Conservation (phyloP, 495 filamentous ascomycete genomes). For the Penicillium turbatum region DNA sequence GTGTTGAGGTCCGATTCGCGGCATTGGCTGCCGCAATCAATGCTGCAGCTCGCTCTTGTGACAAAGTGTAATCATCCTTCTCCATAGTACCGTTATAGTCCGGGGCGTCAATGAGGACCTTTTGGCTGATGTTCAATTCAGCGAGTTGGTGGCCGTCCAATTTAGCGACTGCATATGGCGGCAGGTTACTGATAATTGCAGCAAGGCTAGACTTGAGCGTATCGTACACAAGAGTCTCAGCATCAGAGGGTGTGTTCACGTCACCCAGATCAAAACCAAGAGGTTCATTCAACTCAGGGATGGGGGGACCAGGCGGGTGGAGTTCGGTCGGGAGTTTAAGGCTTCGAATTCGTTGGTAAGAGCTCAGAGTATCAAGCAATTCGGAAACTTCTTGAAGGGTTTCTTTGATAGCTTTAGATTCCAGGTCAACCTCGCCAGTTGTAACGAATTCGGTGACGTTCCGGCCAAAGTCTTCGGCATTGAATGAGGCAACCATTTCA, state of each 20-base stretch:
- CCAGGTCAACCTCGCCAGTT: conserved; percentile 37
- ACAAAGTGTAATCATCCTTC: conserved; percentile 62
- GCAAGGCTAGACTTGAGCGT: conserved; percentile 67
- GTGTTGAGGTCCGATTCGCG: conserved; percentile 33
- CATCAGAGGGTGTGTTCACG: conserved; percentile 50
- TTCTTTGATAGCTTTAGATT: conserved; percentile 63
- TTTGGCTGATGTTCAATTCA: conserved; percentile 78
- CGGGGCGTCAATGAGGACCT: conserved; percentile 64
- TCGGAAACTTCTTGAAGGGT: conserved; percentile 76
- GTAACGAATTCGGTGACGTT: conserved; percentile 39
- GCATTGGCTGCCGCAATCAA: conserved; percentile 25
- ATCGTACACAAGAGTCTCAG: conserved; percentile 71
- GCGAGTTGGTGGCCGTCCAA: conserved; percentile 78
- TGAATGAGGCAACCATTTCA: conserved; percentile 49
- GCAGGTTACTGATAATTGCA: conserved; percentile 67
- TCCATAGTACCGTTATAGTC: conserved; percentile 81
- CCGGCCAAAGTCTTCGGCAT: conserved; percentile 36
- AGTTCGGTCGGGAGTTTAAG: conserved; percentile 43
- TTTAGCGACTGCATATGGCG: conserved; percentile 82
- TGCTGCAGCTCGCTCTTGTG: conserved; percentile 35
- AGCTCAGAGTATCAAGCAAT: conserved; percentile 76
- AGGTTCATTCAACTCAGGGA: conserved; percentile 38
- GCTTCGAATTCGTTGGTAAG: conserved; percentile 80
- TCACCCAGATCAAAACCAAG: conserved; percentile 33
- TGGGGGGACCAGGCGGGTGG: conserved; percentile 25